Evolutionary conservation across 73 alveolate genomes (phyloP).

Genomic region (Paramecium sexaurelia): DNA sequence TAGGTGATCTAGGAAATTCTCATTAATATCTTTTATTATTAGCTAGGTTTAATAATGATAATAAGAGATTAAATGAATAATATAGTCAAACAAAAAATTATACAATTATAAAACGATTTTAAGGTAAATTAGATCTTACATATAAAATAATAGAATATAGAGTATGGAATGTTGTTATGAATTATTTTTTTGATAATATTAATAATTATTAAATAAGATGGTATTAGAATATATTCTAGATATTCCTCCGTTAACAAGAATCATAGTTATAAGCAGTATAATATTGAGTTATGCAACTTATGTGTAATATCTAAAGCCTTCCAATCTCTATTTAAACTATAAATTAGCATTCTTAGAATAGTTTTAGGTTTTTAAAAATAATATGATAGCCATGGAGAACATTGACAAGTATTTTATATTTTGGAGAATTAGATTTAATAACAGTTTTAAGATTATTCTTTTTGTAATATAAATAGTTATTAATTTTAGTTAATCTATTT

Average conservation of each 20-base stretch:
- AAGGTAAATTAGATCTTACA: background rate
- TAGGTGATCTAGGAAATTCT: background rate
- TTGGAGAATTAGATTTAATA: background rate
- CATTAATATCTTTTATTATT: background rate
- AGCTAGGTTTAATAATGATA: slow-evolving; percentile 21
- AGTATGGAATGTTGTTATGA: slow-evolving; percentile 3
- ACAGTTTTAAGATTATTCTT: background rate
- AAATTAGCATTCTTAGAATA: slow-evolving; percentile 12
- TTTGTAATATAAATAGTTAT: background rate
- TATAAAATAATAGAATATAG: slow-evolving; percentile 25
- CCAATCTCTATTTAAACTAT: slow-evolving; percentile 23
- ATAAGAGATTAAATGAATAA: background rate
- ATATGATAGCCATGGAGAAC: slow-evolving; percentile 28
- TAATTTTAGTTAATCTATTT: background rate
- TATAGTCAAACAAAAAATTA: background rate
- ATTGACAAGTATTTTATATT: slow-evolving; percentile 17
- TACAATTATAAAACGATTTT: background rate
- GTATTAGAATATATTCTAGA: background rate
- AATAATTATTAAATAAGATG: slow-evolving; percentile 1
- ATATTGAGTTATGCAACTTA: slow-evolving; percentile 31
- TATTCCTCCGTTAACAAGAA: slow-evolving; percentile 32
- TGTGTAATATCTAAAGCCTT: background rate
- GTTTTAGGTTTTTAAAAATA: background rate
- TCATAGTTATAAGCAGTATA: background rate
- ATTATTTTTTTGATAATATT: background rate